These are phyloP conservation scores for Passiflora organensis DNA, from an alignment of 345 rosid species.

Conservation along the genomic window DNA sequence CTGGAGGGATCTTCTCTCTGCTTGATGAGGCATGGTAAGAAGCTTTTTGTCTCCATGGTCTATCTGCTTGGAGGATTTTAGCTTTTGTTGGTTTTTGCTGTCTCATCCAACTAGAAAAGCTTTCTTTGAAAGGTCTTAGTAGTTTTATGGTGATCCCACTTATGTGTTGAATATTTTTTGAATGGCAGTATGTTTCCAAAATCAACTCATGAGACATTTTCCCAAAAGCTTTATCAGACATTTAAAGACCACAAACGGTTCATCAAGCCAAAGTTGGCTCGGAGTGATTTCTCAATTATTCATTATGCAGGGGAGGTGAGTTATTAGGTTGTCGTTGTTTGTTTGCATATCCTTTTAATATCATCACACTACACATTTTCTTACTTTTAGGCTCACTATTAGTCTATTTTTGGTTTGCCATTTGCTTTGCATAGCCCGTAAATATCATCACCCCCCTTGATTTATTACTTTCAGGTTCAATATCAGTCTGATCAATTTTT, in stretches of 20 bases:
- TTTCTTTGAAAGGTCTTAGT: background rate
- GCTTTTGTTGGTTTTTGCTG: background rate
- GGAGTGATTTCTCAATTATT: constrained; percentile 65
- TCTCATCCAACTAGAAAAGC: constrained; percentile 1
- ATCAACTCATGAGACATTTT: constrained; percentile 83
- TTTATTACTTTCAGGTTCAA: constrained; percentile 60
- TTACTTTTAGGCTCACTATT: constrained; percentile 73
- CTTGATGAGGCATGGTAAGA: constrained; percentile 93
- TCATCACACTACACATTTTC: constrained; percentile 17
- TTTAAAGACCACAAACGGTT: constrained; percentile 76
- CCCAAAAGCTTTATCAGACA: constrained; percentile 78
- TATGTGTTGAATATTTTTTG: constrained; percentile 16
- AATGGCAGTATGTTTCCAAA: constrained; percentile 79
- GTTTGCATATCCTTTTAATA: constrained; percentile 6
- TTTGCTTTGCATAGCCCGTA: background rate
- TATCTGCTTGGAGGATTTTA: constrained; percentile 6
- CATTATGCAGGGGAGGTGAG: constrained; percentile 95
- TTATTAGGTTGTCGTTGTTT: constrained; percentile 11
- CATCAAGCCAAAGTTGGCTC: constrained; percentile 73
- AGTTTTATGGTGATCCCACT: constrained; percentile 9
- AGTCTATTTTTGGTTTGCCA: too few species aligned
- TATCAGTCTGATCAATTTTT: constrained; percentile 86
- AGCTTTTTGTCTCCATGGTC: constrained; percentile 15
- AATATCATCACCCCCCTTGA: constrained; percentile 18
- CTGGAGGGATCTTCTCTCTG: constrained; percentile 83